These are phyloP conservation scores for Pythium dissimile DNA, from an alignment of 352 stramenopile genomes.

Conservation along the genomic window DNA sequence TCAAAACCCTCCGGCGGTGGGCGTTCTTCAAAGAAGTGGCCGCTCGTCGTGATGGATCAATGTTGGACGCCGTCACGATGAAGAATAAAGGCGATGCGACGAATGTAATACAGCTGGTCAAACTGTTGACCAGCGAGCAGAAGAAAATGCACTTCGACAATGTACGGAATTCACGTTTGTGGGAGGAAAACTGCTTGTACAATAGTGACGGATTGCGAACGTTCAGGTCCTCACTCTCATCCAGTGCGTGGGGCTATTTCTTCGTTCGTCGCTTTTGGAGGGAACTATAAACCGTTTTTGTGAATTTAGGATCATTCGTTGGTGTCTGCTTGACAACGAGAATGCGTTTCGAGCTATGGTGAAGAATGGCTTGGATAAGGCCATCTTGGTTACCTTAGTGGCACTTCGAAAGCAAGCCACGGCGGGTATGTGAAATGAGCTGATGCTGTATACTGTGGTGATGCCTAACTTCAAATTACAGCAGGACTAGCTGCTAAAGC, in stretches of 20 bases:
- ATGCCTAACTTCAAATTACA: neutral
- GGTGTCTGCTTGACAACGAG: conserved; percentile 18
- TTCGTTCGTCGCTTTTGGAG: too few relatives aligned
- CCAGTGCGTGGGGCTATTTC: neutral
- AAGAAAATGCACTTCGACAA: conserved; percentile 22
- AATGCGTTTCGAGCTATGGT: conserved; percentile 10
- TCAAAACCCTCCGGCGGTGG: conserved; percentile 4
- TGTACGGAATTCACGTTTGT: neutral
- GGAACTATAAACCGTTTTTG: neutral
- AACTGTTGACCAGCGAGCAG: conserved; percentile 15
- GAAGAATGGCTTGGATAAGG: conserved; percentile 2
- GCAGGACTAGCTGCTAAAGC: neutral
- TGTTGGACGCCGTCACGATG: conserved; percentile 1
- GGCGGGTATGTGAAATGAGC: neutral
- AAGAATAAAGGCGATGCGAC: conserved; percentile 7
- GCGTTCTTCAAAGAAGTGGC: conserved; percentile 5
- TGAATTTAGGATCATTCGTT: conserved; percentile 17
- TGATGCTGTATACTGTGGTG: neutral
- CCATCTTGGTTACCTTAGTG: neutral
- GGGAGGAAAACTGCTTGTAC: neutral
- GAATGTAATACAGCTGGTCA: conserved; percentile 9
- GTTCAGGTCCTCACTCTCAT: conserved; percentile 5
- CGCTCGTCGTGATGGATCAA: neutral
- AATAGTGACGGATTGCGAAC: neutral
- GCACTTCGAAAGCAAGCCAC: conserved; percentile 2